A percentile compares a stretch with the other conserved stretches of the same genome.
Conservation (phyloP, 345 rosid genomes). For the Carallia pectinifolia region DNA sequence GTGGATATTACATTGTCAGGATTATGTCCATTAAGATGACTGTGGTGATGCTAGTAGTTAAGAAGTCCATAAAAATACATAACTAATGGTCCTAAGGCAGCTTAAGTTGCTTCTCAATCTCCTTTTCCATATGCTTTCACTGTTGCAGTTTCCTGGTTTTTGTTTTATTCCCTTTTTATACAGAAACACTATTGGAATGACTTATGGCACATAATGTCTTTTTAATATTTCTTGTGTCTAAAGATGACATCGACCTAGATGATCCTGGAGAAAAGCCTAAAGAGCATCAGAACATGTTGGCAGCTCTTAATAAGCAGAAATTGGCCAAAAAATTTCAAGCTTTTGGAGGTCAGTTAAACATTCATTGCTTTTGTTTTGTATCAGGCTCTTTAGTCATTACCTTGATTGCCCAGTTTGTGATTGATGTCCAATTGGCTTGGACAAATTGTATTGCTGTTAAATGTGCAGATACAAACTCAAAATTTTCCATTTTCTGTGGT, state of each 20-base stretch:
- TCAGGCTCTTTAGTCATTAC: too few relatives aligned
- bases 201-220: background rate
- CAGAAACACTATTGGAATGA: background rate
- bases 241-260: slow-evolving; percentile 83
- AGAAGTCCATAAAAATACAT: background rate
- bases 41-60: background rate
- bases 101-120: background rate
- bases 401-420: too few relatives aligned
- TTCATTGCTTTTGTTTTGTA: background rate
- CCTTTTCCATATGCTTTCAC: background rate
- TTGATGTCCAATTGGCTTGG: too few relatives aligned
- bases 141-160: too few relatives aligned
- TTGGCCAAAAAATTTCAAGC: slow-evolving; percentile 64
- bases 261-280: slow-evolving; percentile 56
- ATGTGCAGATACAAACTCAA: too few relatives aligned
- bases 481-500: too few relatives aligned
- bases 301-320: slow-evolving; percentile 66
- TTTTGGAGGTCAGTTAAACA: slow-evolving; percentile 48
- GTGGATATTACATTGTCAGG: background rate
- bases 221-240: slow-evolving; percentile 7
- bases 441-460: too few relatives aligned
- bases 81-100: background rate
- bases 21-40: background rate
- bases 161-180: background rate
- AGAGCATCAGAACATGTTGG: slow-evolving; percentile 56